Conservation (phyloP, 768 basidiomycete genomes). For the Kwoniella dendrophila region DNA sequence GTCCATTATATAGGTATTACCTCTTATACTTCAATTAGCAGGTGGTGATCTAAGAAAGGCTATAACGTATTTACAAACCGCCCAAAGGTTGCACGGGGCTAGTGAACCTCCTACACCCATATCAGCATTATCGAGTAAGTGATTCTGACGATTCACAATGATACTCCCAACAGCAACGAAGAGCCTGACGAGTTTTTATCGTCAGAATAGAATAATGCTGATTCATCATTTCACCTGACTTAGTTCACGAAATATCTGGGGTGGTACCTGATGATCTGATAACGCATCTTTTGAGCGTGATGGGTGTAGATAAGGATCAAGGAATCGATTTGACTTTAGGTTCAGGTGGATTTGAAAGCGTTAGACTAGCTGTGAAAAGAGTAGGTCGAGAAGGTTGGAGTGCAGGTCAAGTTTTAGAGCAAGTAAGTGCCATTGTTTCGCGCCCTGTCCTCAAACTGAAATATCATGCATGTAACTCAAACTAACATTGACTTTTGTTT, state of each 20-base stretch:
- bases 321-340: constrained; percentile 44
- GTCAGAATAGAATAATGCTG: background rate
- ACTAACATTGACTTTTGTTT: background rate
- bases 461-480: background rate
- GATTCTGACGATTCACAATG: background rate
- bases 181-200: no score
- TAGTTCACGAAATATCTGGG: constrained; percentile 91
- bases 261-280: constrained; percentile 81
- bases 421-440: constrained; percentile 62
- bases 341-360: constrained; percentile 61
- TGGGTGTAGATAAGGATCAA: constrained; percentile 69
- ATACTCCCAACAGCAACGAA: no score
- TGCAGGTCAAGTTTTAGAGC: constrained; percentile 80
- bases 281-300: constrained; percentile 65
- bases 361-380: constrained; percentile 65
- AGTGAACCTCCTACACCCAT: constrained; percentile 74
- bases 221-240: constrained; percentile 1
- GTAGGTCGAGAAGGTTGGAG: constrained; percentile 89
- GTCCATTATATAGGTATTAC: constrained; percentile 49
- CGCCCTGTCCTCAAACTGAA: background rate
- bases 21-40: constrained; percentile 60
- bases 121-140: constrained; percentile 65
- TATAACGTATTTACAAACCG: constrained; percentile 97
- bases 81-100: constrained; percentile 79
- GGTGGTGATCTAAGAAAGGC: constrained; percentile 92